Base-by-base conservation (phyloP, 2,329 filamentous ascomycete species). In the Clonostachys byssicola region DNA sequence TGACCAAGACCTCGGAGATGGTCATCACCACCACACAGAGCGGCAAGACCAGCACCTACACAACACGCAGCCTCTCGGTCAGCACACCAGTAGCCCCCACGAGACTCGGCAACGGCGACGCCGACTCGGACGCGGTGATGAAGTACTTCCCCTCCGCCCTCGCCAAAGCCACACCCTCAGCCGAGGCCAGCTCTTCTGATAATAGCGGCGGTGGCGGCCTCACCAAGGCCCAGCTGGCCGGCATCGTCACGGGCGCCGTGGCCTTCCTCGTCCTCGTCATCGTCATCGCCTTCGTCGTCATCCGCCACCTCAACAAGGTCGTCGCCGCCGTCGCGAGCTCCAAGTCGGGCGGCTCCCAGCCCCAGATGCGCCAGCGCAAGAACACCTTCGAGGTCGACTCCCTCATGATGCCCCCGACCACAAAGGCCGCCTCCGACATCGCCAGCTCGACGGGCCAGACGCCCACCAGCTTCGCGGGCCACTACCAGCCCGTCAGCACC, bases 181-280 rank as follows among this genome's bases (percentile, higher is more conserved):
- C 63, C 13, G 49, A 51, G 6, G 46, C 52, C 12, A 44, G 55
- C 18, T 58, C 61, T 1, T 50, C 54, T 10, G 52, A 52, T 16
- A 53, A 56, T 17, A 52, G 51, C 9, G 56, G 62, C 40, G 53
- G 60, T 34, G 53, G 60, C 18, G 62, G 66, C 12, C 60, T 77
- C 18, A 67, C 68, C 6, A 59, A 54, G 1, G 66, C 60, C 1
- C 64, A 72, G 23, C 61, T 83, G 3, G 78, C 73, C 4, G 80
- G 79, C 3, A 78, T 82, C 18, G 67, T 82, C 34, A 74, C 70
- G 3, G 78, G 75, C 2, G 72, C 72, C 12, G 62, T 77, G 4
- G 68, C 65, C 1, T 56, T 82, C 12, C 61, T 83, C 3, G 47
- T 77, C 2, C 62, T 73, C 23, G 65, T 81, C 12, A 38, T 81